phyloP scores from a whole-genome alignment of 768 basidiomycete species.

The Amanita muscaria region DNA sequence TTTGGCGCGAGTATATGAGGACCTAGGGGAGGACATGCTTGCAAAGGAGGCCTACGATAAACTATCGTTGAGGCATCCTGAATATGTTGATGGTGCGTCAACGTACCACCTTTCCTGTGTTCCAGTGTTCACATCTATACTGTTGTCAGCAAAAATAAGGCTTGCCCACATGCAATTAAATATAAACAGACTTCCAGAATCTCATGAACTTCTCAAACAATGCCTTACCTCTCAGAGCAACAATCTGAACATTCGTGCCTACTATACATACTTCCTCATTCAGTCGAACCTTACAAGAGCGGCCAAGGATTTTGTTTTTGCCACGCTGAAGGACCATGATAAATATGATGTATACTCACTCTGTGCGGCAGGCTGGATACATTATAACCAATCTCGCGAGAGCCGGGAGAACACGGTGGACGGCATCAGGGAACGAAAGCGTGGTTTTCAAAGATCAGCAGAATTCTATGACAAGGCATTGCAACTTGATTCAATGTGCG shows the following conservation, averaged over 20 bases:
- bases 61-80: slow-evolving; percentile 82
- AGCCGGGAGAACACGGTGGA: slow-evolving; percentile 54
- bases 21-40: slow-evolving; percentile 57
- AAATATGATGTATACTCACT: slow-evolving; percentile 86
- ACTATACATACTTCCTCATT: slow-evolving; percentile 89
- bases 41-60: slow-evolving; percentile 87
- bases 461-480: slow-evolving; percentile 93
- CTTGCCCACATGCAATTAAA: slow-evolving; percentile 73
- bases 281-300: slow-evolving; percentile 60
- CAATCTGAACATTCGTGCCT: slow-evolving; percentile 85
- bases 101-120: neutral
- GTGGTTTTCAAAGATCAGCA: slow-evolving; percentile 71
- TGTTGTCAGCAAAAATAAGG: slow-evolving; percentile 74
- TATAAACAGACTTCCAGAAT: slow-evolving; percentile 66
- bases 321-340: slow-evolving; percentile 79
- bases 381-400: slow-evolving; percentile 82
- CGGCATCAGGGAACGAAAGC: slow-evolving; percentile 61
- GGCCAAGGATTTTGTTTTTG: slow-evolving; percentile 86
- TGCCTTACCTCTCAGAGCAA: slow-evolving; percentile 66
- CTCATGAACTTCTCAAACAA: slow-evolving; percentile 87
- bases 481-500: slow-evolving; percentile 74
- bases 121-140: neutral
- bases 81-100: slow-evolving; percentile 86
- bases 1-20: slow-evolving; percentile 86
- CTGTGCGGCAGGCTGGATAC: slow-evolving; percentile 81